These are phyloP conservation scores for Somion occarium DNA, from an alignment of 1,284 basidiomycete genomes.

Conservation along the genomic window DNA sequence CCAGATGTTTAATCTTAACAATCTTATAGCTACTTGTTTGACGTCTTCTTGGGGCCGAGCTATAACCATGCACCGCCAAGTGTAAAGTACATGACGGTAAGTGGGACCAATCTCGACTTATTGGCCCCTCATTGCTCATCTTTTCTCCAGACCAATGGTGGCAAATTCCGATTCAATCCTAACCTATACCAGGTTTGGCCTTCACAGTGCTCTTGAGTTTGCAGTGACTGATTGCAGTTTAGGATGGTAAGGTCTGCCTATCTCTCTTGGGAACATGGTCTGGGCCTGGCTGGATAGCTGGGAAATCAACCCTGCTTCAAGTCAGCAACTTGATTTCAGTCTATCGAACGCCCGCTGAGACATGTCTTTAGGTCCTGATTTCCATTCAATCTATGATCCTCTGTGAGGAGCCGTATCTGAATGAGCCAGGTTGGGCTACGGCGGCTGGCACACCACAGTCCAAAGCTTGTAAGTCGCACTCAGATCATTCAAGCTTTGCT, in stretches of 20 bases:
- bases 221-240: conserved; percentile 6
- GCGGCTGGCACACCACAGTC: conserved; percentile 69
- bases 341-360: too few species aligned
- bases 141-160: conserved; percentile 72
- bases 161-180: conserved; percentile 86
- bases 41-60: conserved; percentile 82
- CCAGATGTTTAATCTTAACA: conserved; percentile 5
- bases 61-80: conserved; percentile 80
- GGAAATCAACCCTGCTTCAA: conserved; percentile 77
- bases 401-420: conserved; percentile 84
- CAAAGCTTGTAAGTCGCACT: conserved; percentile 55
- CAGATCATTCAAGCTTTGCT: too few species aligned
- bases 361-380: conserved; percentile 75
- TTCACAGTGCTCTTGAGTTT: conserved; percentile 2
- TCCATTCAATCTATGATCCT: conserved; percentile 95
- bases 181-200: conserved; percentile 78
- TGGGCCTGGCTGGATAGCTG: conserved; percentile 86
- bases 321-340: too few species aligned
- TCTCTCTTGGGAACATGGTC: conserved; percentile 88
- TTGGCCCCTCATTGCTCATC: background rate
- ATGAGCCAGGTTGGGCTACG: conserved; percentile 84
- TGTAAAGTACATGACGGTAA: conserved; percentile 87
- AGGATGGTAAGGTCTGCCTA: conserved; percentile 90
- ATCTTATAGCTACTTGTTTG: conserved; percentile 62
- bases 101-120: conserved; percentile 14